These are phyloP conservation scores for Ustilago tritici DNA, from an alignment of 1,284 basidiomycete genomes.

Conservation along the genomic window DNA sequence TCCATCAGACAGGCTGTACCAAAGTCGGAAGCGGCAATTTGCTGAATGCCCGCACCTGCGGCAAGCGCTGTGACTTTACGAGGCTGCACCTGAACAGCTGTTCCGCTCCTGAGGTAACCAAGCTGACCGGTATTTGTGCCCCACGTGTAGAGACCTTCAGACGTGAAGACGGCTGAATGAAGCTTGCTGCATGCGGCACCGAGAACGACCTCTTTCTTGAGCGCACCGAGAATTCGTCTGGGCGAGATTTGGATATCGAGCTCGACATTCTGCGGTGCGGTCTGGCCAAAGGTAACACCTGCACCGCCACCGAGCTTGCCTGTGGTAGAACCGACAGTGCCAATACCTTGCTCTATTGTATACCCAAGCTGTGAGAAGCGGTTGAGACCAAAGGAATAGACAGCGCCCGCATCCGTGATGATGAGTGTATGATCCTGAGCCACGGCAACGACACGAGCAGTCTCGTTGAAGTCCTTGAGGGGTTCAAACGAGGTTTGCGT, in stretches of 20 bases:
- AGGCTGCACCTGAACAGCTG: constrained; percentile 83
- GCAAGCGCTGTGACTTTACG: constrained; percentile 79
- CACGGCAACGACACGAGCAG: constrained; percentile 76
- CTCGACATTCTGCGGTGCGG: constrained; percentile 35
- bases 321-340: constrained; percentile 51
- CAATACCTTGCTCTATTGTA: constrained; percentile 75
- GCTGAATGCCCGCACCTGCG: constrained; percentile 54
- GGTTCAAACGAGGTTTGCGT: constrained; percentile 81
- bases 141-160: constrained; percentile 89
- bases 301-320: constrained; percentile 72
- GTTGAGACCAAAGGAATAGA: constrained; percentile 91
- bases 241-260: constrained; percentile 79
- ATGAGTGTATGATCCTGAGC: constrained; percentile 95
- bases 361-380: constrained; percentile 82
- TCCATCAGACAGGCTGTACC: constrained; percentile 83
- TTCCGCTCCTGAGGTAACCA: constrained; percentile 75
- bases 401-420: constrained; percentile 82
- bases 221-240: constrained; percentile 79
- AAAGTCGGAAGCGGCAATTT: constrained; percentile 74
- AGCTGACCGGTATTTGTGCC: constrained; percentile 94
- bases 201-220: constrained; percentile 83
- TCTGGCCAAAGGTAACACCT: constrained; percentile 45
- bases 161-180: constrained; percentile 90
- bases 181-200: constrained; percentile 90
- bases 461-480: constrained; percentile 75